Percentiles rank a stretch among this genome's conserved stretches.
phyloP scores from a whole-genome alignment of 2,329 filamentous ascomycete species.

The Colletotrichum camelliae region DNA sequence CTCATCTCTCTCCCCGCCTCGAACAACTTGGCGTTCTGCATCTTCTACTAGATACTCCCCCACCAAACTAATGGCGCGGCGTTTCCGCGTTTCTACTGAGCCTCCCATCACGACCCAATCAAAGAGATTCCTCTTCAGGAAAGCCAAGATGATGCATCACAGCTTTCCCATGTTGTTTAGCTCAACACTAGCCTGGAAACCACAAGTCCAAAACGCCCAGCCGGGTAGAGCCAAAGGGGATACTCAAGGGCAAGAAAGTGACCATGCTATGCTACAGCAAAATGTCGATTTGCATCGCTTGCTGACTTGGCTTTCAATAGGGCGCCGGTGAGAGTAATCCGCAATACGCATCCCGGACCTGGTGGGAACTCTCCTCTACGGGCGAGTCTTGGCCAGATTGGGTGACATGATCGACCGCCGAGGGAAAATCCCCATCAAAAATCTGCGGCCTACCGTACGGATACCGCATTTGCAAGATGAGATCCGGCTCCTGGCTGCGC shows the following conservation, averaged over 20 bases:
- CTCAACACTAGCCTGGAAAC: background rate
- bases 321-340: background rate
- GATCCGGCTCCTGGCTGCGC: background rate
- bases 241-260: background rate
- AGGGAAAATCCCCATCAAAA: background rate
- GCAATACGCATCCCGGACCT: background rate
- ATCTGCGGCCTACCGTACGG: background rate
- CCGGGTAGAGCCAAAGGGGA: background rate
- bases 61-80: background rate
- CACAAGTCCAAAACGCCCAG: background rate
- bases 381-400: conserved; percentile 16
- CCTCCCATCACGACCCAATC: background rate
- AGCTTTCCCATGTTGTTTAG: background rate
- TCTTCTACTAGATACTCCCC: background rate
- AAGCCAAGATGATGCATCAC: conserved; percentile 4
- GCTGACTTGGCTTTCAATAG: conserved; percentile 6
- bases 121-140: background rate
- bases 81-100: background rate
- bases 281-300: background rate
- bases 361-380: background rate
- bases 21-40: background rate
- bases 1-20: background rate
- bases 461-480: background rate
- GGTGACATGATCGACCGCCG: conserved; percentile 17
- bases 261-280: background rate